Conservation (phyloP, 352 stramenopile genomes). For the Pythium periplocum region DNA sequence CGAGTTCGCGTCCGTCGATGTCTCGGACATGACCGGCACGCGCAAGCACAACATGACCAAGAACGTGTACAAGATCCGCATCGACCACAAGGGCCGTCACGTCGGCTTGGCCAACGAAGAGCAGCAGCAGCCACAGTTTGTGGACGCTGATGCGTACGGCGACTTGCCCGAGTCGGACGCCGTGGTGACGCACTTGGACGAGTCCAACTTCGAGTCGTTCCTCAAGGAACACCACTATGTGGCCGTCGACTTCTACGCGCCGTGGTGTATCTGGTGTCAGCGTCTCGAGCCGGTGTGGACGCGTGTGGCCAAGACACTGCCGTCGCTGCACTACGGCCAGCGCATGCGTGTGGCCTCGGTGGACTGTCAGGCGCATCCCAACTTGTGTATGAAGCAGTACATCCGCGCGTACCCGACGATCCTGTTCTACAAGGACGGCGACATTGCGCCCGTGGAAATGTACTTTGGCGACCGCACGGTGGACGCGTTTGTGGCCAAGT, state of each 20-base stretch:
- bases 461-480: slow-evolving; percentile 95
- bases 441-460: slow-evolving; percentile 90
- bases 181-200: slow-evolving; percentile 65
- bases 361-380: slow-evolving; percentile 91
- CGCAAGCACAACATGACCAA: slow-evolving; percentile 98
- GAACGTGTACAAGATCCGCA: slow-evolving; percentile 96
- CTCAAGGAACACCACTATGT: slow-evolving; percentile 93
- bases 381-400: slow-evolving; percentile 93
- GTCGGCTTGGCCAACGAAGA: slow-evolving; percentile 88
- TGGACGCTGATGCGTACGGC: slow-evolving; percentile 57
- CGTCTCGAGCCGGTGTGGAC: slow-evolving; percentile 95
- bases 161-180: slow-evolving; percentile 76
- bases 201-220: slow-evolving; percentile 90
- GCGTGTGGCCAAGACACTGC: slow-evolving; percentile 90
- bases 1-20: slow-evolving; percentile 95
- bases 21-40: slow-evolving; percentile 96
- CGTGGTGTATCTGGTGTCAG: slow-evolving; percentile 97
- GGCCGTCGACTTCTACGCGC: slow-evolving; percentile 95
- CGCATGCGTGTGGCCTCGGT: slow-evolving; percentile 83
- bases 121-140: slow-evolving; percentile 67
- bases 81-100: slow-evolving; percentile 80
- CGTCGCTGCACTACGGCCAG: slow-evolving; percentile 79
- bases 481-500: slow-evolving; percentile 87
- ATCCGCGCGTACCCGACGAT: slow-evolving; percentile 97
- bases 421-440: slow-evolving; percentile 93